phyloP scores from a whole-genome alignment of 2,329 filamentous ascomycete species.

The Coniochaeta pulveracea region DNA sequence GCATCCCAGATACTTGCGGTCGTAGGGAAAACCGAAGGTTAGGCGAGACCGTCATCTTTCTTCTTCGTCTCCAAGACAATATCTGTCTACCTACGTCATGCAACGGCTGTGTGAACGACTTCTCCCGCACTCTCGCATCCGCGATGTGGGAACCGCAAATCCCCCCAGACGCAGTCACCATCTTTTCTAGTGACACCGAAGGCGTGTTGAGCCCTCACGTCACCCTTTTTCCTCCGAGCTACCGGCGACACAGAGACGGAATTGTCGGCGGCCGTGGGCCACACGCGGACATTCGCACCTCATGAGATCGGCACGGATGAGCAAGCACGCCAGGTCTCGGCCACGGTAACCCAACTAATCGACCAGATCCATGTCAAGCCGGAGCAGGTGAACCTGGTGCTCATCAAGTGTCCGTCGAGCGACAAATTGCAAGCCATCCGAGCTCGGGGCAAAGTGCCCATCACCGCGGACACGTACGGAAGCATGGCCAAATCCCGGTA shows the following conservation, averaged over 20 bases:
- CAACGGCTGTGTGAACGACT: constrained; percentile 23
- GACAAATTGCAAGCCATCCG: constrained; percentile 15
- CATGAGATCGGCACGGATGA: constrained; percentile 18
- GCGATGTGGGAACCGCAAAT: constrained; percentile 19
- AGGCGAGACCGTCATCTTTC: neutral
- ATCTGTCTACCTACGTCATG: constrained; percentile 11
- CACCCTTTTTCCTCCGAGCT: constrained; percentile 15
- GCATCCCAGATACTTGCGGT: constrained; percentile 17
- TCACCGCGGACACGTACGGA: constrained; percentile 19
- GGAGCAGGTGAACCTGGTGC: constrained; percentile 14
- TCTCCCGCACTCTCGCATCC: constrained; percentile 18
- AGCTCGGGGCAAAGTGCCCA: constrained; percentile 9
- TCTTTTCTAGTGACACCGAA: constrained; percentile 21
- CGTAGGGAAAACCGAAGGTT: constrained; percentile 19
- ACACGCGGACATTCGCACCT: constrained; percentile 15
- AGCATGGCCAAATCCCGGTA: constrained; percentile 21
- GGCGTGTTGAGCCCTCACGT: constrained; percentile 20
- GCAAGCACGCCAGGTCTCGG: constrained; percentile 14
- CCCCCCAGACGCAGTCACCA: constrained; percentile 16
- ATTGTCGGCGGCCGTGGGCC: constrained; percentile 15
- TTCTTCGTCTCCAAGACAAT: neutral
- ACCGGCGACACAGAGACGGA: constrained; percentile 7
- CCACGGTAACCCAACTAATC: constrained; percentile 12
- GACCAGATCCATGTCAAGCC: constrained; percentile 8
- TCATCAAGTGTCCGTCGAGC: constrained; percentile 14